phyloP scores from a whole-genome alignment of 257 asterid species.

The Solanum arcanum region DNA sequence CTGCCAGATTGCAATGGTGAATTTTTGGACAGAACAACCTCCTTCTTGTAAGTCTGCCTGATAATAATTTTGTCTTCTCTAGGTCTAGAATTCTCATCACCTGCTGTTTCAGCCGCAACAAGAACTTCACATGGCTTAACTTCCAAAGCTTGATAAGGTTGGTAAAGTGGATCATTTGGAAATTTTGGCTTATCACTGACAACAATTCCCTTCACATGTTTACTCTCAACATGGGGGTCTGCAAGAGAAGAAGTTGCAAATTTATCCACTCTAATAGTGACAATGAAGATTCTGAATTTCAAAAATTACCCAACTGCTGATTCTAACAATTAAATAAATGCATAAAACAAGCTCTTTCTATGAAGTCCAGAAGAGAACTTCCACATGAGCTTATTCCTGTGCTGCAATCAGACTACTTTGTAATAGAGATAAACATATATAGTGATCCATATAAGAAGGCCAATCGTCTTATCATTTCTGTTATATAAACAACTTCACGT shows the following conservation, averaged over 20 bases:
- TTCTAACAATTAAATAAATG: not conserved
- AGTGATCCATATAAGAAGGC: not conserved
- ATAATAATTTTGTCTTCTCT: conserved; percentile 31
- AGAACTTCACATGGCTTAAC: conserved; percentile 9
- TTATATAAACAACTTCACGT: not conserved
- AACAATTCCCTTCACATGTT: conserved; percentile 3
- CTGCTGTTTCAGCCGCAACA: conserved; percentile 21
- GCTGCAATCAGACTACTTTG: not conserved
- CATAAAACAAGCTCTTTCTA: not conserved
- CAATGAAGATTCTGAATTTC: not conserved
- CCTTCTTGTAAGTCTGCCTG: conserved; percentile 38
- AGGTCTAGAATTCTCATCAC: conserved; percentile 21
- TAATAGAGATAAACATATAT: not conserved
- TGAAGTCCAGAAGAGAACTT: not conserved
- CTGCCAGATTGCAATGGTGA: conserved; percentile 28
- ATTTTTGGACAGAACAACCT: conserved; percentile 36
- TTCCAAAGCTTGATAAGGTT: conserved; percentile 6
- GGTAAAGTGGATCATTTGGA: conserved; percentile 15
- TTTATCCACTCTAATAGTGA: not conserved
- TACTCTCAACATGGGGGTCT: conserved; percentile 26
- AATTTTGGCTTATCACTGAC: conserved; percentile 11
- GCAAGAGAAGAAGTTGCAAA: conserved; percentile 9
- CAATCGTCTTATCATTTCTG: not conserved
- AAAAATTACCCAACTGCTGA: not conserved
- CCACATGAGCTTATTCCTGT: not conserved